These are phyloP conservation scores for Artemisia princeps DNA, from an alignment of 140 eudicot genomes.

Conservation along the genomic window DNA sequence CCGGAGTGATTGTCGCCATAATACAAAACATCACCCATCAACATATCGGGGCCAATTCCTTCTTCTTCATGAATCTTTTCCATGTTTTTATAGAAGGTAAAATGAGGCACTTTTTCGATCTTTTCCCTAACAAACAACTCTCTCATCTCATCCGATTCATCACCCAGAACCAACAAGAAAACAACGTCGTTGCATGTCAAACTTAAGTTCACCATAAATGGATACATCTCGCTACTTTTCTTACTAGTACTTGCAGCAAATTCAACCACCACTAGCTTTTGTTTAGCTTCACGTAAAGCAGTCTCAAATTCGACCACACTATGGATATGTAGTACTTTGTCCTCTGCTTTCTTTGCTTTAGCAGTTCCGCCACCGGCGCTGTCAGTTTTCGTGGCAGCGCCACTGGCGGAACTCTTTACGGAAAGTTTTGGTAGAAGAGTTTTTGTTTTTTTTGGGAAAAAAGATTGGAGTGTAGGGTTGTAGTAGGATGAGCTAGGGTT, in stretches of 20 bases:
- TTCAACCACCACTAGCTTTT: conserved; percentile 78
- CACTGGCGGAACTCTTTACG: conserved; percentile 33
- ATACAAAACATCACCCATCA: conserved; percentile 76
- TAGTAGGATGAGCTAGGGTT: conserved; percentile 21
- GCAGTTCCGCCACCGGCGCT: conserved; percentile 14
- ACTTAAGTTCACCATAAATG: conserved; percentile 78
- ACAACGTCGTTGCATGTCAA: conserved; percentile 77
- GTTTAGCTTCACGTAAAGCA: conserved; percentile 56
- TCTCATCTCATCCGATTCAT: conserved; percentile 59
- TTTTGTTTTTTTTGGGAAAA: conserved; percentile 28
- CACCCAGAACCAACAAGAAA: conserved; percentile 73
- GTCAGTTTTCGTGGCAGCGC: conserved; percentile 18
- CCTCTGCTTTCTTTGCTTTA: conserved; percentile 20
- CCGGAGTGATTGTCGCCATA: conserved; percentile 83
- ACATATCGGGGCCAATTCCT: conserved; percentile 77
- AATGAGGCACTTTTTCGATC: conserved; percentile 71
- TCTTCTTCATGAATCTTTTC: conserved; percentile 89
- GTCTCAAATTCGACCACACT: conserved; percentile 55
- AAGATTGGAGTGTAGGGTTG: conserved; percentile 24
- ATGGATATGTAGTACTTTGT: conserved; percentile 56
- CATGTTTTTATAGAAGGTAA: conserved; percentile 70
- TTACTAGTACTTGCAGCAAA: conserved; percentile 51
- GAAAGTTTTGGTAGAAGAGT: neutral
- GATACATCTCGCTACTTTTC: conserved; percentile 57
- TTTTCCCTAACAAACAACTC: conserved; percentile 52